Evolutionary conservation across 2,329 filamentous ascomycete genomes (phyloP), one percentile per base, ranked within the genome.

Genomic region (Diplodia mutila): DNA sequence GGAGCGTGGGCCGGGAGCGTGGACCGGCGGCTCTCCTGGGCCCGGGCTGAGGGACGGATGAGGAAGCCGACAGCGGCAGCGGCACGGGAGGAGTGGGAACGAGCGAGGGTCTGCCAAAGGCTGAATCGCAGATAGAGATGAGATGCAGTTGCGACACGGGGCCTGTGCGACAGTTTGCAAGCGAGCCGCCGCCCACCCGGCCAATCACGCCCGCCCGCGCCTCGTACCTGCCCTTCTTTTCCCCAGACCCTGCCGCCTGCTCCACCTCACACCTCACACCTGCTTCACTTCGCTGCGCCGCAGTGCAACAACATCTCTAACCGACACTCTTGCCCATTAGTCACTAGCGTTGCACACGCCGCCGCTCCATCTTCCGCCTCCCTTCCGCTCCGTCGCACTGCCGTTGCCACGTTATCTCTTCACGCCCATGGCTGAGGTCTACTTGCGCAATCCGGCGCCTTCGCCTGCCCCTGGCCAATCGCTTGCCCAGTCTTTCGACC

Each of bases 81-180:
- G 29, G 29, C 55, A 46, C 55, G 32, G 34, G n/a, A 14, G 39
- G n/a, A 25, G 55, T 59, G 55, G 55, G 55, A 57, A 46, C 37
- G 23, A 2, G 54, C 14, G 27, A 16, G 39, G 57, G 7, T 6
- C 32, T 34, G 57, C 14, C 34, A 48, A 63, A 21, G 59, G 27
- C 59, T 63, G 59, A 63, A 63, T 51, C 59, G 59, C 59, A 63
- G 29, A 63, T 37, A 63, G 59, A 63, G 32, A 34, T 34, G 42
- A 46, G 42, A 46, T 46, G 42, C 42, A 46, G 42, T 46, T 46
- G 42, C 42, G 42, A 21, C 42, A 21, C 18, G 42, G 39, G 39
- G 27, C 7, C 53, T 4, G 18, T n/a, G 29, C 27, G n/a, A 9
- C 29, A 37, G 32, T 29, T n/a, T 37, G 32, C 34, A 39, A 57